Evolutionary conservation across 208 protist species (phyloP).

Genomic region (Kentomonas sorsogonicus): DNA sequence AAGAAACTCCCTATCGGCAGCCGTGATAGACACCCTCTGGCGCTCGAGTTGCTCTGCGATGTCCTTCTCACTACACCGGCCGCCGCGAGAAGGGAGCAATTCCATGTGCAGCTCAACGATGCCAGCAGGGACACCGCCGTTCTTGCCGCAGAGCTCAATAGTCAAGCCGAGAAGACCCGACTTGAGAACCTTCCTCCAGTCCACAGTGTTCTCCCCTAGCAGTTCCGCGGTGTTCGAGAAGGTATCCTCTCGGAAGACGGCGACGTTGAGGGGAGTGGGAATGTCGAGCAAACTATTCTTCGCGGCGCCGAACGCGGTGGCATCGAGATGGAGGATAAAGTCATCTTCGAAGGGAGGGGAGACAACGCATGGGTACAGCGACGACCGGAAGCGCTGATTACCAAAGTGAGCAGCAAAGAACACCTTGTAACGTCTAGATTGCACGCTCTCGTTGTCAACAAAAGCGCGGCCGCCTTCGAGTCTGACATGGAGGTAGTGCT

Average conservation of each 20-base stretch:
- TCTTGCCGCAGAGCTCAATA: conserved; percentile 86
- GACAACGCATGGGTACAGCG: conserved; percentile 23
- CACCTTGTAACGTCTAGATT: conserved; percentile 35
- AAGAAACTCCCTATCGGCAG: conserved; percentile 91
- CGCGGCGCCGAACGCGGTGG: conserved; percentile 54
- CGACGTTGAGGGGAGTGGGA: conserved; percentile 80
- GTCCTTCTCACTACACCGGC: conserved; percentile 71
- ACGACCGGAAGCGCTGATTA: conserved; percentile 69
- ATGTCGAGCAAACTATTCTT: conserved; percentile 67
- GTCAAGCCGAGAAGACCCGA: conserved; percentile 82
- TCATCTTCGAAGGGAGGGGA: conserved; percentile 85
- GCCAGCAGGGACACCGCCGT: conserved; percentile 81
- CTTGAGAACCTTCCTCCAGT: conserved; percentile 88
- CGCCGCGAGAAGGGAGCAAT: conserved; percentile 50
- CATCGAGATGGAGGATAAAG: conserved; percentile 86
- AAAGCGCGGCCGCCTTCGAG: conserved; percentile 84
- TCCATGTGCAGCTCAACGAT: conserved; percentile 90
- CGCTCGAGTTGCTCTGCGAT: conserved; percentile 65
- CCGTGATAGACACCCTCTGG: conserved; percentile 73
- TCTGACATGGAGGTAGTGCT: conserved; percentile 74
- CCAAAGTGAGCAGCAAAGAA: conserved; percentile 84
- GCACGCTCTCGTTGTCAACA: conserved; percentile 85
- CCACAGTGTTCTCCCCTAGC: conserved; percentile 85
- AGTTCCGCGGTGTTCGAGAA: conserved; percentile 48
- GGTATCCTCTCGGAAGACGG: conserved; percentile 64